phyloP scores from a whole-genome alignment of 352 stramenopile genomes.

The Globisporangium nunn region DNA sequence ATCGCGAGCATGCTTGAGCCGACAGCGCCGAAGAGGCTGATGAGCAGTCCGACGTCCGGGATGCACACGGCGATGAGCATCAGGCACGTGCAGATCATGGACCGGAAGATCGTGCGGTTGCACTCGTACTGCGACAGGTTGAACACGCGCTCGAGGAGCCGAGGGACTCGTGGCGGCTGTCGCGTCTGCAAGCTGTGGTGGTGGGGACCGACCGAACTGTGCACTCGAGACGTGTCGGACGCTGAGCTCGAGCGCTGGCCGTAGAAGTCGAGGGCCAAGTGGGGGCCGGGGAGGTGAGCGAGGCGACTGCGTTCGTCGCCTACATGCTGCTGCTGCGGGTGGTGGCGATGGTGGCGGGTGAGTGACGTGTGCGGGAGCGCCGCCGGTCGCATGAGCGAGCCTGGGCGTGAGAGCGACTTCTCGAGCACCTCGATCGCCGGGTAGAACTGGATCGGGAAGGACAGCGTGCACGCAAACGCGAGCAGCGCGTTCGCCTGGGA shows the following conservation, averaged over 20 bases:
- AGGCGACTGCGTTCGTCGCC: not conserved
- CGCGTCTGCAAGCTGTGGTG: no score
- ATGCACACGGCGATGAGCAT: conserved; percentile 74
- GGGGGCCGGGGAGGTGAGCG: not conserved
- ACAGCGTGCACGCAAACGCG: conserved; percentile 65
- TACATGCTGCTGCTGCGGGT: not conserved
- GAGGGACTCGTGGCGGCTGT: not conserved
- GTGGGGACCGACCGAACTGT: not conserved
- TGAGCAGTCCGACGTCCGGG: conserved; percentile 61
- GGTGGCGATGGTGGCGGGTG: conserved; percentile 3
- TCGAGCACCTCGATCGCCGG: conserved; percentile 69
- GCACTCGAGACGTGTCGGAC: not conserved
- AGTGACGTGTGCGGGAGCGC: conserved; percentile 18
- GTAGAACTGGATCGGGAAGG: conserved; percentile 81
- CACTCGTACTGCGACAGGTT: conserved; percentile 65
- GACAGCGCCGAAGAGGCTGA: conserved; percentile 74
- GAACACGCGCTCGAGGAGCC: conserved; percentile 36
- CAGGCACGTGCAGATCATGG: conserved; percentile 71
- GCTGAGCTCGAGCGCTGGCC: not conserved
- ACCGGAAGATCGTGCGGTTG: conserved; percentile 72
- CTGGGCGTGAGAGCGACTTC: conserved; percentile 40
- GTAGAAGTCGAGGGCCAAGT: not conserved
- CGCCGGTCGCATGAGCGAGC: conserved; percentile 30
- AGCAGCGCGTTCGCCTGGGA: conserved; percentile 56
- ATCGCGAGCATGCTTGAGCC: conserved; percentile 79